phyloP scores from a whole-genome alignment of 2,329 filamentous ascomycete genomes.

The Remersonia thermophila region DNA sequence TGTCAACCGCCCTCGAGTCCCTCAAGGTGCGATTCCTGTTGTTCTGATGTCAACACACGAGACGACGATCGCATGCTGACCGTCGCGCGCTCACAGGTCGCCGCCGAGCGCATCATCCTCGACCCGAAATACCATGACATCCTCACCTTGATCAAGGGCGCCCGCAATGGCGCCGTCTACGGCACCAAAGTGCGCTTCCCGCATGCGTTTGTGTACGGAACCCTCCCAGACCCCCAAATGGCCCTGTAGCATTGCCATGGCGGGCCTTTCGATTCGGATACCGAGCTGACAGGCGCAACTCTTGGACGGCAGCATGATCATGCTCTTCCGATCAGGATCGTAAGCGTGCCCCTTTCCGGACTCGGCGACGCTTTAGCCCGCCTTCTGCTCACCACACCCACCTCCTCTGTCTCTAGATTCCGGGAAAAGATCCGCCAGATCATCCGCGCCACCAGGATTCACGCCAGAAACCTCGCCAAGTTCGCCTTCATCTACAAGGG shows the following conservation, averaged over 20 bases:
- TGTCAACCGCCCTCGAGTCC: conserved; percentile 9
- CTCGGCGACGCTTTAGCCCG: no score
- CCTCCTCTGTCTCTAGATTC: conserved; percentile 30
- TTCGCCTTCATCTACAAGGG: conserved; percentile 89
- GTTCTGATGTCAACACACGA: not conserved
- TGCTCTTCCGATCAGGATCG: conserved; percentile 87
- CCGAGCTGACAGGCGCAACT: conserved; percentile 1
- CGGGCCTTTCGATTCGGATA: not conserved
- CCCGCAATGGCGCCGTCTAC: conserved; percentile 94
- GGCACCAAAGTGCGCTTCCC: conserved; percentile 96
- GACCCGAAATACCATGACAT: conserved; percentile 77
- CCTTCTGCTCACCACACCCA: no score
- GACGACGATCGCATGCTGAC: not conserved
- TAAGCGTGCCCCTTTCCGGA: no score
- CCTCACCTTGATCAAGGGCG: conserved; percentile 77
- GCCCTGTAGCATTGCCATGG: no score
- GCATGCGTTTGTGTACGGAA: conserved; percentile 68
- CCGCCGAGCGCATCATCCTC: conserved; percentile 63
- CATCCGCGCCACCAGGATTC: conserved; percentile 74
- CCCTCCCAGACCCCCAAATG: no score
- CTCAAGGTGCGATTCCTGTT: conserved; percentile 7
- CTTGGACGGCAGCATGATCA: conserved; percentile 60
- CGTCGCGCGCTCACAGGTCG: conserved; percentile 36
- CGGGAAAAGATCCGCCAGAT: conserved; percentile 68
- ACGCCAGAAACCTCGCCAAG: conserved; percentile 81